A percentile compares a stretch with the other conserved stretches of the same genome.
phyloP scores from a whole-genome alignment of 2,329 filamentous ascomycete genomes.

The Bipolaris bicolor region DNA sequence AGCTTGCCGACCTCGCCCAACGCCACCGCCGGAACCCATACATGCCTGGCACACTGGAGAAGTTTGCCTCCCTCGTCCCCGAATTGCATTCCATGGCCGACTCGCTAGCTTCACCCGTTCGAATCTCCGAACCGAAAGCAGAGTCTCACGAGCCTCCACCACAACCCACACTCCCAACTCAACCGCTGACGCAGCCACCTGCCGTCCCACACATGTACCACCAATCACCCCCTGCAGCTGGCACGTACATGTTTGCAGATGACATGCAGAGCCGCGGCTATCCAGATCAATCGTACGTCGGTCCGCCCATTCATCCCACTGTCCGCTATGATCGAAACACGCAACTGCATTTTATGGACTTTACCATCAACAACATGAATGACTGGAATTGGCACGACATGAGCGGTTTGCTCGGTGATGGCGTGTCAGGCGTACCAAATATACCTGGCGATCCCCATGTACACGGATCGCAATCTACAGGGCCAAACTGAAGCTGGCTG shows the following conservation, averaged over 20 bases:
- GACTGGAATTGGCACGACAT: conserved; percentile 47
- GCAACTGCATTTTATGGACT: conserved; percentile 47
- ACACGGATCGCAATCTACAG: conserved; percentile 11
- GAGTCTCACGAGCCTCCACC: conserved; percentile 10
- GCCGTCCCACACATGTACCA: conserved; percentile 27
- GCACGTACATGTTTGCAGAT: conserved; percentile 42
- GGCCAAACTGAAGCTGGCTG: conserved; percentile 7
- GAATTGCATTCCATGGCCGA: conserved; percentile 47
- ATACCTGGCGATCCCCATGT: conserved; percentile 13
- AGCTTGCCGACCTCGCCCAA: conserved; percentile 45
- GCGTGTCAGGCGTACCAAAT: conserved; percentile 20
- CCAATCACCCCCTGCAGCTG: conserved; percentile 33
- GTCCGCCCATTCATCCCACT: conserved; percentile 20
- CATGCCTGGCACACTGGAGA: conserved; percentile 49
- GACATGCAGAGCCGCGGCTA: conserved; percentile 31
- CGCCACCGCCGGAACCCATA: conserved; percentile 41
- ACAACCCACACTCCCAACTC: conserved; percentile 12
- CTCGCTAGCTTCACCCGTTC: conserved; percentile 24
- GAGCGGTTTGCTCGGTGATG: conserved; percentile 36
- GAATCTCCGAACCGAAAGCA: conserved; percentile 15
- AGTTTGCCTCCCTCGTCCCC: conserved; percentile 46
- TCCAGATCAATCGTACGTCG: conserved; percentile 26
- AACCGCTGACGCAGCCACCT: conserved; percentile 21
- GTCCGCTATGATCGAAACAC: conserved; percentile 35
- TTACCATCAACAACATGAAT: conserved; percentile 44